Conservation (phyloP, 768 basidiomycete species). For the Cubamyces sp. region DNA sequence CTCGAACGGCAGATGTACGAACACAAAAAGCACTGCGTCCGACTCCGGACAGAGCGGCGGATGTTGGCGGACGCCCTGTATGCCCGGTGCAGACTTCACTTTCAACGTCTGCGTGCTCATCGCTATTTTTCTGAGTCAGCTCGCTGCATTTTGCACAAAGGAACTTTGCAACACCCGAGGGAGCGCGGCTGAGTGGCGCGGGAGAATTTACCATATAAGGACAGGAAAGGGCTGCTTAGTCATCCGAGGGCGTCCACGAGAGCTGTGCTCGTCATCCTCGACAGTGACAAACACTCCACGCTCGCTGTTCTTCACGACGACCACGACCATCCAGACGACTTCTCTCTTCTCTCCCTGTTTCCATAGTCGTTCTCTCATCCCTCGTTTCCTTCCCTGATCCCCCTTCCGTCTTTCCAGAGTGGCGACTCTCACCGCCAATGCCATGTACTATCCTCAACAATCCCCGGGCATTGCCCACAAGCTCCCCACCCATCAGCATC, state of each 20-base stretch:
- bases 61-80: background rate
- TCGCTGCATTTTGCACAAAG: background rate
- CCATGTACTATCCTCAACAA: constrained; percentile 86
- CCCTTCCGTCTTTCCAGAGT: constrained; percentile 19
- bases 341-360: constrained; percentile 17
- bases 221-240: constrained; percentile 19
- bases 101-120: too few species aligned
- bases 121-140: constrained; percentile 5
- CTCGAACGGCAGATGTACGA: background rate
- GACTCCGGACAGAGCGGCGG: background rate
- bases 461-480: constrained; percentile 83
- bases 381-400: constrained; percentile 7
- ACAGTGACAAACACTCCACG: constrained; percentile 32
- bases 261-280: constrained; percentile 31
- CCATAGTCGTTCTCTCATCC: constrained; percentile 24
- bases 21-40: too few species aligned
- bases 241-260: constrained; percentile 17
- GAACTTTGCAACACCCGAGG: constrained; percentile 14
- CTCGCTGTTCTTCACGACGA: constrained; percentile 34
- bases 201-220: constrained; percentile 9
- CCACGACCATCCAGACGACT: constrained; percentile 28
- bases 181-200: constrained; percentile 2
- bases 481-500: constrained; percentile 63
- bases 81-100: background rate
- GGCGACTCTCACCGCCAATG: constrained; percentile 40